Conservation (phyloP, 1,284 basidiomycete genomes). For the Puccinia polysora region DNA sequence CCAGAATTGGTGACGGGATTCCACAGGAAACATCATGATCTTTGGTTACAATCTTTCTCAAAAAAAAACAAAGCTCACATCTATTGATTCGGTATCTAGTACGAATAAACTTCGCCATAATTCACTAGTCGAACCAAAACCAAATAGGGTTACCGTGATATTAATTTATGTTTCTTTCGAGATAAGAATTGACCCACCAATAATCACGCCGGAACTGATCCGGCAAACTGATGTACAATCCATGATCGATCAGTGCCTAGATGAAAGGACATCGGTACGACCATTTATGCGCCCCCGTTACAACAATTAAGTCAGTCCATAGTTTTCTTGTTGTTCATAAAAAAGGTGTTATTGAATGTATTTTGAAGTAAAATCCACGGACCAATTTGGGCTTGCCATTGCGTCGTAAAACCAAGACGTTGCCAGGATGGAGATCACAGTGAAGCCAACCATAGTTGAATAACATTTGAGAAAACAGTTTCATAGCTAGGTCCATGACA, state of each 20-base stretch:
- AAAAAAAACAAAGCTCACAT: too few relatives aligned
- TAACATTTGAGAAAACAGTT: conserved; percentile 72
- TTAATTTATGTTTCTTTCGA: background rate
- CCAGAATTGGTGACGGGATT: conserved; percentile 45
- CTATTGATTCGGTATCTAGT: conserved; percentile 64
- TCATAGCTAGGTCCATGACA: conserved; percentile 55
- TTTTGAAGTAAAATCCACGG: too few relatives aligned
- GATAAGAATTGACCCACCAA: conserved; percentile 38
- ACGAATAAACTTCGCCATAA: conserved; percentile 74
- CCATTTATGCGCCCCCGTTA: background rate
- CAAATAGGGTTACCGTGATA: conserved; percentile 23
- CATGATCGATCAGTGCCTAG: conserved; percentile 71
- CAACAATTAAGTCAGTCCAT: conserved; percentile 58
- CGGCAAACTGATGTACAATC: conserved; percentile 59
- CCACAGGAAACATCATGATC: too few relatives aligned
- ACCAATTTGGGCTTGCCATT: conserved; percentile 23
- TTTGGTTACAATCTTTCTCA: too few relatives aligned
- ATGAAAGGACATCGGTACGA: background rate
- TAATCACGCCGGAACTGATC: conserved; percentile 48
- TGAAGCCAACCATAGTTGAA: conserved; percentile 84
- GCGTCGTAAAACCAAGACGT: conserved; percentile 64
- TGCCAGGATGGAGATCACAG: conserved; percentile 64
- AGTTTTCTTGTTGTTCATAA: conserved; percentile 62
- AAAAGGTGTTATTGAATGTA: conserved; percentile 68
- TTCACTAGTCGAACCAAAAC: conserved; percentile 55